Evolutionary conservation across 2,329 filamentous ascomycete species (phyloP).

Genomic region (Periconia macrospinosa): DNA sequence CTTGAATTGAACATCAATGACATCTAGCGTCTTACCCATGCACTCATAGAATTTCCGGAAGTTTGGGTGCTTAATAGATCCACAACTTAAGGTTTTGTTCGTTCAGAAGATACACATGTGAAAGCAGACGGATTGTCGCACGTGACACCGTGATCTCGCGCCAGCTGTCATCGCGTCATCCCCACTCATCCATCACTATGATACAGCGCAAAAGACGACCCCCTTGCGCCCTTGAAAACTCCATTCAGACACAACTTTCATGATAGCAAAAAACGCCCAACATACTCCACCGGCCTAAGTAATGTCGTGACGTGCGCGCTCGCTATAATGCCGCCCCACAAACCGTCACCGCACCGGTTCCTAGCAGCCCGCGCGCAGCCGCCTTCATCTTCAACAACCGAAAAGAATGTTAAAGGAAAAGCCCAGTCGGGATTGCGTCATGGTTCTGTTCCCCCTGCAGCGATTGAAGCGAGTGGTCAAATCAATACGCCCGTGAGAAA

Average conservation of each 20-base stretch:
- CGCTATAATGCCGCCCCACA: conserved; percentile 26
- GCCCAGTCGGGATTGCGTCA: conserved; percentile 28
- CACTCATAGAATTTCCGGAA: no score
- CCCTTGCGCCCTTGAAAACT: no score
- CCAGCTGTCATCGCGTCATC: conserved; percentile 2
- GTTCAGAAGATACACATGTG: no score
- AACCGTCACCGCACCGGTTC: conserved; percentile 40
- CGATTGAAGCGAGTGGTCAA: conserved; percentile 5
- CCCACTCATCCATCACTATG: not conserved
- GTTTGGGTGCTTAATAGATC: no score
- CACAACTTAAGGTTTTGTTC: no score
- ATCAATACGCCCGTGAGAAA: conserved; percentile 3
- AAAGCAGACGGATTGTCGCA: not conserved
- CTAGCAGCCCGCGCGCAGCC: conserved; percentile 18
- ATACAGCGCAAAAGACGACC: not conserved
- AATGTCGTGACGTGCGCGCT: no score
- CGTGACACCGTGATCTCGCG: conserved; percentile 20
- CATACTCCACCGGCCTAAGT: no score
- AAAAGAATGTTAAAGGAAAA: conserved; percentile 22
- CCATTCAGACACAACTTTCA: no score
- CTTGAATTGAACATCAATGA: no score
- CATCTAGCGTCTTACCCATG: no score
- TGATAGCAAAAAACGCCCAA: no score
- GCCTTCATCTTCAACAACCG: conserved; percentile 12
- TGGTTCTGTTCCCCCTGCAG: not conserved